Evolutionary conservation across 768 basidiomycete species (phyloP).

Genomic region (Termitomyces sp.): DNA sequence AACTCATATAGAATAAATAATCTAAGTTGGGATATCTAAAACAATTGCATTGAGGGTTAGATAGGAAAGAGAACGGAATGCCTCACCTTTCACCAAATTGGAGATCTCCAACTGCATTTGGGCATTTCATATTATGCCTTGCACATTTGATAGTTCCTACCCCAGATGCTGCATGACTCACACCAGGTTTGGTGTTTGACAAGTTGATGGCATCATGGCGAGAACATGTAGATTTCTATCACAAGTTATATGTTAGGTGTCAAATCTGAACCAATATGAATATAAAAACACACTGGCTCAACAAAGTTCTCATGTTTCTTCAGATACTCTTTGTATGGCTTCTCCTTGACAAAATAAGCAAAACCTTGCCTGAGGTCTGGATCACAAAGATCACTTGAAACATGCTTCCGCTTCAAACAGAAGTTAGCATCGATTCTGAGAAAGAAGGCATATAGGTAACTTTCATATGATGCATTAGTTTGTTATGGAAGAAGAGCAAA

Average conservation of each 20-base stretch:
- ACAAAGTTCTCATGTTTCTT: slow-evolving; percentile 7
- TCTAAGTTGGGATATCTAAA: slow-evolving; percentile 28
- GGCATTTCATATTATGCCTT: no score
- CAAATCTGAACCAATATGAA: background rate
- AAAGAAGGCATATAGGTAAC: slow-evolving; percentile 22
- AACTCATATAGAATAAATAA: slow-evolving; percentile 17
- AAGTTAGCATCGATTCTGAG: slow-evolving; percentile 21
- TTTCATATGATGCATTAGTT: background rate
- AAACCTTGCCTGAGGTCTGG: slow-evolving; percentile 26
- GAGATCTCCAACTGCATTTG: slow-evolving; percentile 18
- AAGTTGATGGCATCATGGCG: slow-evolving; percentile 28
- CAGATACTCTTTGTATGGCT: slow-evolving; percentile 23
- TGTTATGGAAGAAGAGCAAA: no score
- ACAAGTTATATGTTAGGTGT: no score
- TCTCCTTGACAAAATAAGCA: slow-evolving; percentile 27
- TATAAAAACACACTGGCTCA: background rate
- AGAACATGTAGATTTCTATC: slow-evolving; percentile 30
- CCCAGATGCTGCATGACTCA: slow-evolving; percentile 9
- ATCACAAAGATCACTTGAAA: slow-evolving; percentile 25
- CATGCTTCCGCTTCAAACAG: slow-evolving; percentile 25
- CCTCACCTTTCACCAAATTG: slow-evolving; percentile 32
- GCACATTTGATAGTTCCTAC: no score
- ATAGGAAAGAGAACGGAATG: background rate
- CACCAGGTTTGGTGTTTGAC: slow-evolving; percentile 16
- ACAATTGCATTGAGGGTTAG: background rate